These are phyloP conservation scores for Globisporangium alternatum DNA, from an alignment of 352 stramenopile species.

Conservation along the genomic window DNA sequence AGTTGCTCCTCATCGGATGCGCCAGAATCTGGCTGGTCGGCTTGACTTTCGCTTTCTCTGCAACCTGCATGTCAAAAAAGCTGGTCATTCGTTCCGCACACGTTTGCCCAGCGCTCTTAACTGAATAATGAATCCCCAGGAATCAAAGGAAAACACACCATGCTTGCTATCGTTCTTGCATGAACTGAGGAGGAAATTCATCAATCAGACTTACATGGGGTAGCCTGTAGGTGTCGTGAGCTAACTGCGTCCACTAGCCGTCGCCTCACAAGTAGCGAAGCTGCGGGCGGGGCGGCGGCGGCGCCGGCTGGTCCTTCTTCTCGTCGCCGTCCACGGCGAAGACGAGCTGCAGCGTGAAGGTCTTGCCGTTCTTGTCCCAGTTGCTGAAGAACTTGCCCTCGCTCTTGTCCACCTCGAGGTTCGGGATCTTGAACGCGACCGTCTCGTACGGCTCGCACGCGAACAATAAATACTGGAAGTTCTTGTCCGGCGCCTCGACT, in stretches of 20 bases:
- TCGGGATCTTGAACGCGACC: conserved; percentile 99
- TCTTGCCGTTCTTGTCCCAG: conserved; percentile 96
- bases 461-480: conserved; percentile 97
- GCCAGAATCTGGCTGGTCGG: not conserved
- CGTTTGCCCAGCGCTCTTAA: conserved; percentile 6
- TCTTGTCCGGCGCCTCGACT: conserved; percentile 95
- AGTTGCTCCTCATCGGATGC: not conserved
- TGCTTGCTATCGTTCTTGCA: not conserved
- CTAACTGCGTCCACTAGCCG: not conserved
- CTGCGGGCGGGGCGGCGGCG: conserved; percentile 55
- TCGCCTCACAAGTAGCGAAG: conserved; percentile 28
- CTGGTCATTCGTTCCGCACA: conserved; percentile 10
- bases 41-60: not conserved
- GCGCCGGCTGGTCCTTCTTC: conserved; percentile 36
- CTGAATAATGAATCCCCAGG: conserved; percentile 6
- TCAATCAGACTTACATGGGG: conserved; percentile 8
- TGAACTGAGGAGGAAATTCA: not conserved
- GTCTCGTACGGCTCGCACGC: conserved; percentile 99
- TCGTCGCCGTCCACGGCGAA: conserved; percentile 38
- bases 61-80: conserved; percentile 6
- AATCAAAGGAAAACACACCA: conserved; percentile 2
- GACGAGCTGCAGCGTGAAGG: conserved; percentile 92
- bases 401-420: conserved; percentile 93
- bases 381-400: conserved; percentile 97
- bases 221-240: not conserved